These are phyloP conservation scores for Yamadazyma membranifaciens DNA, from an alignment of 1,139 yeast genomes.

Conservation along the genomic window DNA sequence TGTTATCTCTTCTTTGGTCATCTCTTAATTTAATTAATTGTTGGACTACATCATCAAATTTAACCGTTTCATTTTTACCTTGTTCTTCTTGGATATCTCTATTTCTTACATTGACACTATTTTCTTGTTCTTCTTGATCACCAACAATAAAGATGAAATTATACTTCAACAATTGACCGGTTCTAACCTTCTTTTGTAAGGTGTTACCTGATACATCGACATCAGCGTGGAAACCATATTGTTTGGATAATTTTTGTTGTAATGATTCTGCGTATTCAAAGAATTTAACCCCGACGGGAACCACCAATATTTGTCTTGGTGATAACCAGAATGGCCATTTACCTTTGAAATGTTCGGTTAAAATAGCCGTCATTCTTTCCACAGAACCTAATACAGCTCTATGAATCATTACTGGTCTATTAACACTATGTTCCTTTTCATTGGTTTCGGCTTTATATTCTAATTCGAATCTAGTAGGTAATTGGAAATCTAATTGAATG, in stretches of 20 bases:
- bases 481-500: constrained; percentile 95
- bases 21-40: constrained; percentile 65
- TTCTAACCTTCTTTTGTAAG: constrained; percentile 93
- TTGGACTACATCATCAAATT: constrained; percentile 65
- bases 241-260: constrained; percentile 60
- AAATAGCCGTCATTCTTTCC: constrained; percentile 97
- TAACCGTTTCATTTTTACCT: constrained; percentile 82
- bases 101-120: constrained; percentile 86
- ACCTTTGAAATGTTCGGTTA: constrained; percentile 96
- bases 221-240: constrained; percentile 81
- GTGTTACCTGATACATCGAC: constrained; percentile 93
- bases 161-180: constrained; percentile 88
- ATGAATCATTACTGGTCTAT: constrained; percentile 96
- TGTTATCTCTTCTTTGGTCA: constrained; percentile 70
- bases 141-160: constrained; percentile 96
- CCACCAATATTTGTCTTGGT: constrained; percentile 92
- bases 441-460: constrained; percentile 79
- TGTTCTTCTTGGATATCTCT: constrained; percentile 83
- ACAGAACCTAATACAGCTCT: constrained; percentile 97
- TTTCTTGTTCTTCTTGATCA: constrained; percentile 78
- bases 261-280: constrained; percentile 83
- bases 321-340: constrained; percentile 99
- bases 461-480: constrained; percentile 87
- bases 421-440: constrained; percentile 33
- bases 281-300: constrained; percentile 94